Base-by-base conservation (phyloP, 1,139 yeast species). In the Debaryomycetaceae sp. region DNA sequence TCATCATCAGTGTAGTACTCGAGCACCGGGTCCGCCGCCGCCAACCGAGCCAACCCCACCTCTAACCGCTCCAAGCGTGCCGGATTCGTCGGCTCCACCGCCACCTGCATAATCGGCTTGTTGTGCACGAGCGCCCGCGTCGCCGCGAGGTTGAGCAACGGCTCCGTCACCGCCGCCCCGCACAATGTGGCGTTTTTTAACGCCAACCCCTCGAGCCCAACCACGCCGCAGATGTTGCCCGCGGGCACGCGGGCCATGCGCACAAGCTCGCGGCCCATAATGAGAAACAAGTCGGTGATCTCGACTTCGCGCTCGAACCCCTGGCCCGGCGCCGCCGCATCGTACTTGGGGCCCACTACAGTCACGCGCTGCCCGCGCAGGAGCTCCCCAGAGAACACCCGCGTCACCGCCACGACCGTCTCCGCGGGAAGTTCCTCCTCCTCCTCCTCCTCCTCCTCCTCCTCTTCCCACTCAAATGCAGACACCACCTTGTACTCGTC, bases 211-310 rank as follows among this genome's bases (percentile, higher is more conserved):
- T 83, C 96, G 25, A 93, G 66, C 0, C 98, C 98, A 17, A 88
- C 93, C 32, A 93, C 82, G 29, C 97, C 99, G 5, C 86, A 94
- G 42, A 93, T 86, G 44, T 84, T 86, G 21, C 99, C 99, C 2
- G 97, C 93, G 2, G 96, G 96, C 3, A 91, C 96, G 9, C 68
- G 71, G 18, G 80, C 71, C 44, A 93, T 66, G 9, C 86, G 68
- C 2, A 88, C 78, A 34, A 91, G 65, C 39, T 91, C 97, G 40
- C 91, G 69, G 10, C 98, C 99, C 98, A 93, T 93, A 30, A 93
- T 67, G 38, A 91, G 61, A 48, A 75, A 89, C 27, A 93, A 61
- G 28, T 81, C 85, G 10, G 82, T 71, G 20, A 93, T 71, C 32
- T 58, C 65, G 11, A 65, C 53, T 12, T 61, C 60, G 18, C 52